Percentiles rank a stretch among this genome's conserved stretches.
Evolutionary conservation across 2,329 filamentous ascomycete genomes (phyloP).

Genomic region (Knoxdaviesia capensis): DNA sequence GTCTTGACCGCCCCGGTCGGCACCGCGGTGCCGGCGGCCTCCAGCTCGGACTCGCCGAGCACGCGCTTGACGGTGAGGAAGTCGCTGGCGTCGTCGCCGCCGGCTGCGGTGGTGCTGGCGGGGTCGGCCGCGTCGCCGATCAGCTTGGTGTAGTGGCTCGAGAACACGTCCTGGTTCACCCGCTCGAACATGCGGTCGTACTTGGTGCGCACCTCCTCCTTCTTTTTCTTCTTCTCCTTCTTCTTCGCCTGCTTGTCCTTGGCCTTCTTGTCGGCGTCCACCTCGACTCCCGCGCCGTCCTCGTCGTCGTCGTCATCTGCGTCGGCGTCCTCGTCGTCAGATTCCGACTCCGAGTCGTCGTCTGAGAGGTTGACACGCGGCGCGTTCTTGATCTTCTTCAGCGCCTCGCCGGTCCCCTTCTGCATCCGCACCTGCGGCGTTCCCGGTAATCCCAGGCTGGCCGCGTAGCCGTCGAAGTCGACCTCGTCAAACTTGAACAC

Average conservation of each 20-base stretch:
- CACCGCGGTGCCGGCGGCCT: constrained; percentile 17
- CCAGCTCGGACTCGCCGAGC: constrained; percentile 36
- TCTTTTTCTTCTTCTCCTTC: constrained; percentile 31
- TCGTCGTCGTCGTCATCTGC: constrained; percentile 13
- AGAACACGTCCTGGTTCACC: constrained; percentile 85
- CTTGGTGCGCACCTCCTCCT: constrained; percentile 68
- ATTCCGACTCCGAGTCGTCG: constrained; percentile 37
- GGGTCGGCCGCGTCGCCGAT: constrained; percentile 36
- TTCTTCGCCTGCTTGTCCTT: constrained; percentile 15
- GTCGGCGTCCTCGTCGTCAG: constrained; percentile 31
- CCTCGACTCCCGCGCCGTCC: too few species aligned
- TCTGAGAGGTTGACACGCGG: constrained; percentile 42
- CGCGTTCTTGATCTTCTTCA: constrained; percentile 74
- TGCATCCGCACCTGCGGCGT: constrained; percentile 85
- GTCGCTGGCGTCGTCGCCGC: constrained; percentile 49
- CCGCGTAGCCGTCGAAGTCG: constrained; percentile 68
- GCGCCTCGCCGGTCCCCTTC: constrained; percentile 53
- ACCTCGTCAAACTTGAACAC: constrained; percentile 72
- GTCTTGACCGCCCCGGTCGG: constrained; percentile 23
- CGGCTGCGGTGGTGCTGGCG: constrained; percentile 19
- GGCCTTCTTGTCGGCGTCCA: constrained; percentile 15
- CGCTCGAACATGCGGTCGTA: constrained; percentile 97
- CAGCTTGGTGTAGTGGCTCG: constrained; percentile 82
- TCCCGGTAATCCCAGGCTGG: constrained; percentile 73
- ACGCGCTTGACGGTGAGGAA: constrained; percentile 82